Base-by-base conservation (phyloP, 306 rosid genomes). In the Ormosia emarginata region DNA sequence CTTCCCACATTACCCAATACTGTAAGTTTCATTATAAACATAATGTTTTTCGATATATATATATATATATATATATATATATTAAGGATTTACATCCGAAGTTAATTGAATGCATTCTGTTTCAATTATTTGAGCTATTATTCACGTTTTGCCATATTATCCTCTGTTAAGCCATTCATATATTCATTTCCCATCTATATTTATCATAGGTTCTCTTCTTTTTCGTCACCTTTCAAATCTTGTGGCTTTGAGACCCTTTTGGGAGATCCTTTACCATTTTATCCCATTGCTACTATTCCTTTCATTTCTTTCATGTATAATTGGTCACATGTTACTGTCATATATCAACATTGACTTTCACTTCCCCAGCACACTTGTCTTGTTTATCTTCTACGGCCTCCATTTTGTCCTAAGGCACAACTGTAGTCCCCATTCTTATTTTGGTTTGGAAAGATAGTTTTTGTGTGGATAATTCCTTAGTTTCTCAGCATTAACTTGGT, bases 1-100 rank as follows among this genome's bases (percentile, higher is more conserved):
- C 97, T 96, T 83, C 97, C 93, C 37, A 90, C 95, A 3, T 88
- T 96, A 88, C 93, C 99, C 32, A 96, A 92, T 78, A 87, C 98
- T 78, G 99, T 96, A 88, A 91, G 99, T 88, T 73, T 84, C 64
- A 4, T 66, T 33, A 24, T 65, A 79, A 57, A 49, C 12, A 34
- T 47, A 40, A 71, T 52, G 29, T 75, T 67, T 76, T 37, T 46
- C 3, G 7, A 17, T 62, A 67, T 66, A 14, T 4, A 5, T 69
- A 47, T 56, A n/a, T n/a, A n/a, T n/a, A n/a, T n/a, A n/a, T n/a
- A n/a, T n/a, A 17, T 62, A 67, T 66, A 14, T 4, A 5, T 69
- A 47, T 56, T 40, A 57, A 75, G 68, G 77, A 81, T 76, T 79
- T 61, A 32, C 72, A 49, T 75, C 62, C 81, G 50, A 76, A 76